Evolutionary conservation across 2,329 filamentous ascomycete species (phyloP), one percentile per base, ranked within the genome.

Genomic region (Zasmidium angulare): DNA sequence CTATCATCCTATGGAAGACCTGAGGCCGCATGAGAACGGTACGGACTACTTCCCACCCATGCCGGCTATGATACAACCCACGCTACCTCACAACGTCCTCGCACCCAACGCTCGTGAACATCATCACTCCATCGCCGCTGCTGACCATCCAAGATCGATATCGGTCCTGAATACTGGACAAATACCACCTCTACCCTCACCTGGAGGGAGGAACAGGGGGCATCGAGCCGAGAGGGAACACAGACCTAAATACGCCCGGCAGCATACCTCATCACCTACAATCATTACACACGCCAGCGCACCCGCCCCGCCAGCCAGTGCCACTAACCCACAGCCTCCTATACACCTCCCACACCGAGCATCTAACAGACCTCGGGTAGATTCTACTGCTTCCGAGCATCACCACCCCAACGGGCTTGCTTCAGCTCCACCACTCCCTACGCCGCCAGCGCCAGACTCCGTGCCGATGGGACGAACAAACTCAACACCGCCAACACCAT

Each of bases 1-100:
- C 61, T 85, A 84, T 70, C 84, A 84, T 69, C 75, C 78, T 47
- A 71, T 81, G 63, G 88, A 91, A 24, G 87, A 90, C 21, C 78
- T 79, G 20, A 80, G 85, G 31, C 89, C 89, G 10, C 80, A 83
- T 2, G 89, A 93, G 72, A 83, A 81, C 59, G 88, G 87, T 23
- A 85, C 84, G 50, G 92, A 95, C 69, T 96, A 96, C 74, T 96
- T 96, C 68, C 89, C 91, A 29, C 88, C 88, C 21, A 88, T 86
- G 82, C 76, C 84, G 53, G 78, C 75, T 22, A 76, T 77, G 29
- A 63, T 73, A 11, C 74, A 78, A 26, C 77, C 76, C 9, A 75
- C 78, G 29, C 70, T 77, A 61, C 67, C 70, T 12, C 63, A 67
- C 31, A 69, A 76, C 55, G 58, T 73, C 61, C 66, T 71, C 63